A percentile compares a stretch with the other conserved stretches of the same genome.
phyloP scores from a whole-genome alignment of 179 eudicot species.

The Silene noctiflora region DNA sequence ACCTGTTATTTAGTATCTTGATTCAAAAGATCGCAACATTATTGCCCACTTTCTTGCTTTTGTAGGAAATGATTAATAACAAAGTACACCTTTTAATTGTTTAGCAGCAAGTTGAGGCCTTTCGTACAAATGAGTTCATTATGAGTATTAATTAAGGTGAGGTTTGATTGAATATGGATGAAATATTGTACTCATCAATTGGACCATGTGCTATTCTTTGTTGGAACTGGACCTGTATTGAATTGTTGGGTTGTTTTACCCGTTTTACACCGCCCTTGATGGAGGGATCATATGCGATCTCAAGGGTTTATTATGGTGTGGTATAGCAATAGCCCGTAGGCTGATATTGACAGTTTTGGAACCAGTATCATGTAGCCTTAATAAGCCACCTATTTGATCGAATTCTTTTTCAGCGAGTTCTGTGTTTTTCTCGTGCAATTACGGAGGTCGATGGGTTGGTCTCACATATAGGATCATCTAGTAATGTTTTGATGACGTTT shows the following conservation, averaged over 20 bases:
- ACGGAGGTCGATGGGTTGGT: no score
- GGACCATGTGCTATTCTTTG: not conserved
- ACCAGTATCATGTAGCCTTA: not conserved
- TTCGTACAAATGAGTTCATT: not conserved
- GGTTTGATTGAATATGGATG: not conserved
- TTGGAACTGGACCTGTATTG: not conserved
- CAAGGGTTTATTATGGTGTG: not conserved
- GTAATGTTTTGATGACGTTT: no score
- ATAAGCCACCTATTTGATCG: not conserved
- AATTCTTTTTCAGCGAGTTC: no score
- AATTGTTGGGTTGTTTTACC: not conserved
- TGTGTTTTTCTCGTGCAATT: no score
- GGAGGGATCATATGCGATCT: no score
- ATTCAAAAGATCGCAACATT: slow-evolving; percentile 1
- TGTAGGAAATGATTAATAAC: not conserved
- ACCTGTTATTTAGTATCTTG: not conserved
- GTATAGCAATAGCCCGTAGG: not conserved
- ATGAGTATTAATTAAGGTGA: not conserved
- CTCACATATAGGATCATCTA: no score
- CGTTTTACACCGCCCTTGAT: no score
- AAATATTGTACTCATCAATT: not conserved
- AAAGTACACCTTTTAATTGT: not conserved
- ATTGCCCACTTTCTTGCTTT: not conserved
- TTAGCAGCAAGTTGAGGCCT: slow-evolving; percentile 1
- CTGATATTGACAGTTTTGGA: not conserved